These are phyloP conservation scores for Luzula sylvatica DNA, from an alignment of 176 grass and related monocot genomes.

Conservation along the genomic window DNA sequence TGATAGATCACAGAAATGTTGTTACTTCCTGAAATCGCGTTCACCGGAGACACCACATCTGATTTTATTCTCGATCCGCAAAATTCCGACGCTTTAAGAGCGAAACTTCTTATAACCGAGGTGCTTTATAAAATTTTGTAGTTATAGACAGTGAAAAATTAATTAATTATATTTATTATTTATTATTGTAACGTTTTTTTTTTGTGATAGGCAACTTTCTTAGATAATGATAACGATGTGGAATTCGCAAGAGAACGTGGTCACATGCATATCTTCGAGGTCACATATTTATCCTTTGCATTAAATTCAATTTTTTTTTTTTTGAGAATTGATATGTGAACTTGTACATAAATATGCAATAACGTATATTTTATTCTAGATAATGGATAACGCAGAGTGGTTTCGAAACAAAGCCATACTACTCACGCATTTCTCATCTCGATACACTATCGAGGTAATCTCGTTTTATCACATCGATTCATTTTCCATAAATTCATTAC, in stretches of 20 bases:
- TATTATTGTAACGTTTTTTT: slow-evolving; percentile 14
- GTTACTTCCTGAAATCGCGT: slow-evolving; percentile 86
- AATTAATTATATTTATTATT: no score
- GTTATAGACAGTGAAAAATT: not conserved
- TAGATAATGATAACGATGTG: slow-evolving; percentile 64
- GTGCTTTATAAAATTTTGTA: slow-evolving; percentile 29
- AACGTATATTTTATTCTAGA: slow-evolving; percentile 25
- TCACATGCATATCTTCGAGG: slow-evolving; percentile 88
- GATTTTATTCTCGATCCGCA: slow-evolving; percentile 89
- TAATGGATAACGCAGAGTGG: slow-evolving; percentile 86
- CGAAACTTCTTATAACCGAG: slow-evolving; percentile 84
- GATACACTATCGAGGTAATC: slow-evolving; percentile 71
- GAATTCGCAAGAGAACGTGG: slow-evolving; percentile 74
- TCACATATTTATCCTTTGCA: slow-evolving; percentile 21
- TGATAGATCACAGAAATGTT: slow-evolving; percentile 76
- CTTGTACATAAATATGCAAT: slow-evolving; percentile 8
- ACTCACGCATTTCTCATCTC: slow-evolving; percentile 85
- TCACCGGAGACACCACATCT: slow-evolving; percentile 77
- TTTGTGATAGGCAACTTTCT: slow-evolving; percentile 75
- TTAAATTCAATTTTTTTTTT: slow-evolving; percentile 14
- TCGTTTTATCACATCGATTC: not conserved
- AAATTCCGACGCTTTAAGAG: slow-evolving; percentile 94
- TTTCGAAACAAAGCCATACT: slow-evolving; percentile 73
- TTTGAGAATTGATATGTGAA: slow-evolving; percentile 7
- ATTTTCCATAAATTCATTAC: slow-evolving; percentile 1